Conservation (phyloP, 225 moss, liverwort and hornwort species). For the Antitrichia curtipendula region DNA sequence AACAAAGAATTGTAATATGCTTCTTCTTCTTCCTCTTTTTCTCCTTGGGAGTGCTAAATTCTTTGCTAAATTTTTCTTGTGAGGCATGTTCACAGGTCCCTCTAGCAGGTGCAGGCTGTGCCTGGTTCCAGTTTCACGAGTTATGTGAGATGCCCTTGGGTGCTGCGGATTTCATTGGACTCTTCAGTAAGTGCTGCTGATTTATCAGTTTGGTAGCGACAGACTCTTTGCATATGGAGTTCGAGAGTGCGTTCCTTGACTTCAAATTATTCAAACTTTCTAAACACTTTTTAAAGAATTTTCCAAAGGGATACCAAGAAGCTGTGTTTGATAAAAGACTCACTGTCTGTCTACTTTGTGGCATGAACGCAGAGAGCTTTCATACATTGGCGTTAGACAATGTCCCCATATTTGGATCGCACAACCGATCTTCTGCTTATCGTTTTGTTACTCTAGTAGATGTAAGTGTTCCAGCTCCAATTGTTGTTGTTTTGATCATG, state of each 20-base stretch:
- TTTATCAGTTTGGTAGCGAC: not conserved
- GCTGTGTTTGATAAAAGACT: too few species aligned
- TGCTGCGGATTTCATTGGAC: conserved; percentile 78
- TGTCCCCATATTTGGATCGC: conserved; percentile 69
- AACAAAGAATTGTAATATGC: too few species aligned
- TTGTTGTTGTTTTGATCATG: not conserved
- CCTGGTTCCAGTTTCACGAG: conserved; percentile 83
- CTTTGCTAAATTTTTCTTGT: not conserved
- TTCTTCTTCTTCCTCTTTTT: too few species aligned
- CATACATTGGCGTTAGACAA: conserved; percentile 85
- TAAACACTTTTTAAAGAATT: not conserved
- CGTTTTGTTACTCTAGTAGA: conserved; percentile 81
- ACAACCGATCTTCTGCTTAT: conserved; percentile 73
- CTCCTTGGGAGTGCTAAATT: too few species aligned
- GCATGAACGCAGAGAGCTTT: conserved; percentile 36
- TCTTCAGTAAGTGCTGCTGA: conserved; percentile 43
- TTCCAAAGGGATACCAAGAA: not conserved
- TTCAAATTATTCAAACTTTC: not conserved
- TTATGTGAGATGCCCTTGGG: conserved; percentile 91
- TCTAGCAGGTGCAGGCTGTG: conserved; percentile 61
- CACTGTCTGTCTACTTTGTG: not conserved
- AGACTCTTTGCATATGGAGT: not conserved
- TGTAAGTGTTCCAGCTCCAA: conserved; percentile 32
- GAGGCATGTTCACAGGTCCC: conserved; percentile 37
- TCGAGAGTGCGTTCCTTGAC: not conserved